A percentile compares a stretch with the other conserved stretches of the same genome.
Conservation (phyloP, 352 stramenopile species). For the Phytophthora cryptogea region DNA sequence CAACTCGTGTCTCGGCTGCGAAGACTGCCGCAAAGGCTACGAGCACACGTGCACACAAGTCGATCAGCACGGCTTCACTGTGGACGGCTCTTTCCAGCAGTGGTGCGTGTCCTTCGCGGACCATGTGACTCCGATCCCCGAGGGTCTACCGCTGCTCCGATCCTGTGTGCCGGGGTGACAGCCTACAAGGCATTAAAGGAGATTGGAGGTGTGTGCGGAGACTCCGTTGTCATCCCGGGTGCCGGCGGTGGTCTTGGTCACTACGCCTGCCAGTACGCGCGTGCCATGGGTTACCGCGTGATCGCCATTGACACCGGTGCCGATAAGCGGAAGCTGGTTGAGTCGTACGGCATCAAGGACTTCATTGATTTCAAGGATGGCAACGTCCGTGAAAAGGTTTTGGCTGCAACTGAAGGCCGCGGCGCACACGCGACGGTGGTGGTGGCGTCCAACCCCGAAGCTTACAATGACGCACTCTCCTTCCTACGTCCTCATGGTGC, state of each 20-base stretch:
- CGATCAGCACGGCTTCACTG: slow-evolving; percentile 35
- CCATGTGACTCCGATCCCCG: slow-evolving; percentile 72
- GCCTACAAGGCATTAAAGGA: slow-evolving; percentile 77
- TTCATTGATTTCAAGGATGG: slow-evolving; percentile 73
- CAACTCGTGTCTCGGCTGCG: slow-evolving; percentile 46
- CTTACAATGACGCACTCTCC: slow-evolving; percentile 53
- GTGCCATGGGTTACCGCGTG: slow-evolving; percentile 65
- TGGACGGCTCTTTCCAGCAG: slow-evolving; percentile 53
- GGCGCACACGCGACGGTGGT: slow-evolving; percentile 71
- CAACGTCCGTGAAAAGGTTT: slow-evolving; percentile 44
- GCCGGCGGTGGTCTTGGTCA: slow-evolving; percentile 75
- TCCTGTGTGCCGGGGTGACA: slow-evolving; percentile 88
- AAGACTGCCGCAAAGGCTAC: slow-evolving; percentile 51
- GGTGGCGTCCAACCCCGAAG: slow-evolving; percentile 58
- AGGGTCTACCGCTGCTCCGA: slow-evolving; percentile 54
- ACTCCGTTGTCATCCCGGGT: slow-evolving; percentile 62
- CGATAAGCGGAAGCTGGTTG: slow-evolving; percentile 62
- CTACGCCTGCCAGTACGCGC: slow-evolving; percentile 74
- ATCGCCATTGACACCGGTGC: slow-evolving; percentile 68
- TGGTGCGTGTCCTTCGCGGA: slow-evolving; percentile 70
- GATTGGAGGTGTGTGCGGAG: slow-evolving; percentile 40
- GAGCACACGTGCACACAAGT: slow-evolving; percentile 40
- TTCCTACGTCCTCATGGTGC: slow-evolving; percentile 68
- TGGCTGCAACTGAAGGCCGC: slow-evolving; percentile 38
- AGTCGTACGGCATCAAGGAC: slow-evolving; percentile 63